Evolutionary conservation across 257 asterid genomes (phyloP), one percentile per base, ranked within the genome.

Genomic region (Solanum verrucosum): DNA sequence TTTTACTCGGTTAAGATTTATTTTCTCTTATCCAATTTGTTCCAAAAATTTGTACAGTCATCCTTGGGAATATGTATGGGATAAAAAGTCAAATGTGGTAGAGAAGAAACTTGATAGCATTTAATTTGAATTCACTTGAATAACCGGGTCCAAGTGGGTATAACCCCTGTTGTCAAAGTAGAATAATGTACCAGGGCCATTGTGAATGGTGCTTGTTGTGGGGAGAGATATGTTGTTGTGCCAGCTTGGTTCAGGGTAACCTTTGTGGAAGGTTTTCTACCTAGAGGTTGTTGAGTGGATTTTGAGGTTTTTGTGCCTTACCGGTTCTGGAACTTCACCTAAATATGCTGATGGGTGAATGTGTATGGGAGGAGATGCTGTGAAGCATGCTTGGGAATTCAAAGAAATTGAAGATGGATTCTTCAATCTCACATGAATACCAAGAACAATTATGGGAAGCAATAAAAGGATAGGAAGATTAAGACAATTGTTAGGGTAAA

Each of bases 261-360:
- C 0, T 89, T 7, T 91, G 34, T 89, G 95, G 95, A 93, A 88
- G 90, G 34, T 91, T 40, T 84, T 93, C 84, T 88, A 88, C 88
- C 95, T 94, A 0, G 96, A 93, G 89, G 90, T 91, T 90, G 8
- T 94, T 27, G 94, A 93, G 83, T 91, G 94, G 93, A 14, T 37
- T 3, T 91, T 87, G 37, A 87, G 96, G 65, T 1, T 94, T 72
- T 21, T 91, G 59, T 89, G 89, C 87, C 74, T 92, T 6, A n/a
- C 90, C 3, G 10, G 82, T 73, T 35, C 29, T 4, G 16, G 95
- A 2, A 90, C 92, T 35, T 44, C 78, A 1, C 83, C 90, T 4
- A 71, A 75, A 13, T 94, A 91, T 49, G 88, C 94, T 2, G 49
- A 73, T 73, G 81, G 44, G 12, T 73, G 29, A 73, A 34, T 16